Base-by-base conservation (phyloP, 73 alveolate genomes). In the Paramecium caudatum region DNA sequence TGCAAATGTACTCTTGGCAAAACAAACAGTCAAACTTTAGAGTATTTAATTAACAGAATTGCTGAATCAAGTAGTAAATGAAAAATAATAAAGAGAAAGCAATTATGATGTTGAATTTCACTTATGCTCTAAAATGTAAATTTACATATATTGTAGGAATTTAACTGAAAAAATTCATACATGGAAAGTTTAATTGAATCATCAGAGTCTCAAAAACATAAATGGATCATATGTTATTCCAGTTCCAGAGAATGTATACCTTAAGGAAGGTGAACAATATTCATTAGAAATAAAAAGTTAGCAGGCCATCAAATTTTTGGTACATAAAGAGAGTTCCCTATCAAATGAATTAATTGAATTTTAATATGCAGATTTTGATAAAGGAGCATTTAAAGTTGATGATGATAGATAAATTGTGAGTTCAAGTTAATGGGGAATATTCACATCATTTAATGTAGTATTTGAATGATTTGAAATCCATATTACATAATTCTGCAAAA, bases 201-300 rank as follows among this genome's bases (percentile, higher is more conserved):
- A 65, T 23, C 6, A 10, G 10, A 0, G 34, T 32, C 27, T 65
- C 50, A 33, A 33, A 33, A 65, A 17, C 7, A 3, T 4, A 65
- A 13, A 65, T 13, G 61, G 39, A 2, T 32, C 47, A 3, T 65
- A 36, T 30, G 32, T 25, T 32, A 65, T 33, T 65, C 6, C 10
- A 55, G 10, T 65, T n/a, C 83, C 83, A 33, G 83, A 65, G 6
- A 1, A 30, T 65, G 30, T 33, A 16, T 65, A 33, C 34, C 34
- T 65, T 2, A 65, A 65, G 39, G 83, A 65, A 65, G 83, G 83
- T 32, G 83, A 65, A 36, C 19, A 43, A 13, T 65, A 65, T 36
- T 25, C 48, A 32, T 65, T 65, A 21, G 83, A 30, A 33, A 65
- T 65, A 7, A 33, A 36, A 36, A 65, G 83, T 65, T 32, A 65